Base-by-base conservation (phyloP, 768 basidiomycete genomes). In the Wakefieldia striispora region DNA sequence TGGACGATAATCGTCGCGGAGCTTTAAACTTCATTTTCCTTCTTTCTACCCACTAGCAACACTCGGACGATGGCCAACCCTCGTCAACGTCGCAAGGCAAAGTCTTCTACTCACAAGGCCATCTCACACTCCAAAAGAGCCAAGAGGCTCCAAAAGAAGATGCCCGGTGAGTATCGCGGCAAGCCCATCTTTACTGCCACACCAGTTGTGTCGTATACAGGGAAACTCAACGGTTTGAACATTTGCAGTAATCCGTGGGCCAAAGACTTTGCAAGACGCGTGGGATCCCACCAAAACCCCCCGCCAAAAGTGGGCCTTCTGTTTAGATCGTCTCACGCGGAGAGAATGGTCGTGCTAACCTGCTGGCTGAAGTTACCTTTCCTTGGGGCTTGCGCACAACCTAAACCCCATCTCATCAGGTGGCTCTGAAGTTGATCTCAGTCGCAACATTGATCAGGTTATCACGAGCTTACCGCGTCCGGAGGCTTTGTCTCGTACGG, bases 211-310 rank as follows among this genome's bases (percentile, higher is more conserved):
- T 14, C 38, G 45, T 34, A 33, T 24, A 27, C 20, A 34, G 17
- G 14, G 42, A 51, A 40, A 17, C 53, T 61, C 40, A 58, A 35
- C 14, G 27, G 8, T 31, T 16, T 19, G 21, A 41, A 34, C 10
- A 38, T 49, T 57, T 50, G 55, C 68, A 85, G 89, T 86, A 21
- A 84, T 97, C 53, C 80, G 83, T 47, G 93, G 88, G 6, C 92
- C 93, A 2, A 84, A 86, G 63, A 75, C 79, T 10, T 72, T 97
- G 54, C 88, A 88, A 63, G 83, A 88, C 39, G 83, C 84, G 47
- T 97, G 94, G 94, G 89, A 97, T 68, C 82, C 81, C 57, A 73
- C 72, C 43, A 91, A 90, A 71, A 97, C 94, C 11, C 84, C 95
- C 16, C 80, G 79, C 55, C 95, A 97, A 80, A 97, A 97, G 94